Base-by-base conservation (phyloP, 2,329 filamentous ascomycete genomes). In the Aspergillus sergii region DNA sequence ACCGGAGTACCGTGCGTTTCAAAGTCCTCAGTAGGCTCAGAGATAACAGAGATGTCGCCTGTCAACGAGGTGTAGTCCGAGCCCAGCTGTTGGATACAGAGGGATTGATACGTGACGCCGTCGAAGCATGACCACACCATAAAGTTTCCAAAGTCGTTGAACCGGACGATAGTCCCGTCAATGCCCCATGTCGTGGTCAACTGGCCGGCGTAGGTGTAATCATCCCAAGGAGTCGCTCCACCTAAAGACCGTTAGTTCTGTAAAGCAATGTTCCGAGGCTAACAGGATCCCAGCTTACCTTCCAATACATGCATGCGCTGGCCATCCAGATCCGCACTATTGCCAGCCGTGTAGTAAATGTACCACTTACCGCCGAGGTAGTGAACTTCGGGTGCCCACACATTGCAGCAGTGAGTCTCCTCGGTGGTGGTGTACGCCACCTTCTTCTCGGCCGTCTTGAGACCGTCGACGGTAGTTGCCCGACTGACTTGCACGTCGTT, bases 301-400 rank as follows among this genome's bases (percentile, higher is more conserved):
- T 81, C 79, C 4, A 87, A 76, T 23, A 85, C 86, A 61, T 87
- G 82, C 4, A 81, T 72, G 12, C 82, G 79, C 72, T 88, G 85
- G 2, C 79, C 78, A 36, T 82, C 82, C 1, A 86, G 73, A 64
- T 85, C 78, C 3, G 73, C 76, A 1, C 72, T 71, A 28, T 76
- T 77, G 0, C 84, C 84, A 1, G 84, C 83, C 0, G 84, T 84
- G 70, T 87, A 88, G 74, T 87, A 88, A 45, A 88, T 80, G 61
- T 85, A 87, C 85, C 85, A 83, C 39, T 69, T 68, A 50, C n/a
- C 75, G n/a, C 81, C 78, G 9, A 86, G 69, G 61, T 82, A 82
- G 68, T 86, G 85, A 0, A 86, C 75, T 67, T 87, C 85, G 0
- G 85, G 85, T 0, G 86, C 85, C 85, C 85, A 88, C 43, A 88